Percentiles rank a stretch among this genome's conserved stretches.
Conservation (phyloP, 306 rosid genomes). For the Herpetospermum pedunculosum region DNA sequence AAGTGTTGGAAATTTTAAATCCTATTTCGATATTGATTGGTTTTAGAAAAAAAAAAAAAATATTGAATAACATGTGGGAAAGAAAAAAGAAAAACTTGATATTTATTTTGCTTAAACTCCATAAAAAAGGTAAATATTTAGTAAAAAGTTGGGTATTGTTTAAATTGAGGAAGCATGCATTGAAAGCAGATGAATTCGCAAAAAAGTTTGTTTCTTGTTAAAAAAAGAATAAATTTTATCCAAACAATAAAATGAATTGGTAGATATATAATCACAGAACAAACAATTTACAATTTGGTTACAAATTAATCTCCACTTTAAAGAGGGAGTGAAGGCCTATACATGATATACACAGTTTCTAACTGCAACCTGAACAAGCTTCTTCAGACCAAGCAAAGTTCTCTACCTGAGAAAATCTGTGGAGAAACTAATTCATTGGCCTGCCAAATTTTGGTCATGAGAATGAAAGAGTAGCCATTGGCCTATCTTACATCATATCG, state of each 20-base stretch:
- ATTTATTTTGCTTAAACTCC: background rate
- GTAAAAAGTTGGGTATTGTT: no score
- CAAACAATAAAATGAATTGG: background rate
- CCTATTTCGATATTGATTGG: background rate
- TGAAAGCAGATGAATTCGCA: no score
- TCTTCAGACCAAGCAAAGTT: background rate
- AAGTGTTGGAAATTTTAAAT: no score
- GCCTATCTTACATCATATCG: constrained; percentile 37
- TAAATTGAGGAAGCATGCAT: no score
- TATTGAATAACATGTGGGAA: background rate
- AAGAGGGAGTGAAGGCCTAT: background rate
- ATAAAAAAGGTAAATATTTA: background rate
- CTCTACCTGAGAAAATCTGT: background rate
- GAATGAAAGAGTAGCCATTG: background rate
- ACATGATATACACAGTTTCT: background rate
- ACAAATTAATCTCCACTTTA: background rate
- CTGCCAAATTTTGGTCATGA: background rate
- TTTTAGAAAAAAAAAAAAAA: no score
- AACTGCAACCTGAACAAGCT: background rate
- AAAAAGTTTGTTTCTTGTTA: background rate
- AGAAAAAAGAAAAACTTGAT: no score
- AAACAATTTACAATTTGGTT: background rate
- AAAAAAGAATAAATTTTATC: background rate
- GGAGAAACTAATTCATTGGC: background rate
- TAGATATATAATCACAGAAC: background rate